Percentiles rank a stretch among this genome's conserved stretches.
Conservation (phyloP, 768 basidiomycete genomes). For the Lactarius akahatsu region DNA sequence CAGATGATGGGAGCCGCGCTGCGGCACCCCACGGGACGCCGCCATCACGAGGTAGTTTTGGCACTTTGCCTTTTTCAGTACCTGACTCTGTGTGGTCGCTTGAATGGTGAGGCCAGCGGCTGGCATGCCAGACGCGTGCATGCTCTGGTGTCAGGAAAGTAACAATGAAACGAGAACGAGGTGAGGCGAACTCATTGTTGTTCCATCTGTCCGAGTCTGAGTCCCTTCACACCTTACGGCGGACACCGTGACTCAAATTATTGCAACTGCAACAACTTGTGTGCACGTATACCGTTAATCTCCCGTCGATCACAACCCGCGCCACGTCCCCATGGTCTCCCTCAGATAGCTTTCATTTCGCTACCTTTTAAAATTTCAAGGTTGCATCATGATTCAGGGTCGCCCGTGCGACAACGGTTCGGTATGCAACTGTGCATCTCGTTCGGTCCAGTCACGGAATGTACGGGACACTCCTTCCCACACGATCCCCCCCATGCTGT, state of each 20-base stretch:
- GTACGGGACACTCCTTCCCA: not conserved
- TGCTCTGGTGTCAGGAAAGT: too few species aligned
- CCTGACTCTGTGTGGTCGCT: too few species aligned
- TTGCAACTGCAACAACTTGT: constrained; percentile 1
- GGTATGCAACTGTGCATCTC: not conserved
- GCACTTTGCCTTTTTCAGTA: too few species aligned
- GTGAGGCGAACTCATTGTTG: too few species aligned
- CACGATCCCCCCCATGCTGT: not conserved
- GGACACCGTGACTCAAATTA: not conserved
- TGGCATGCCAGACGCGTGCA: too few species aligned
- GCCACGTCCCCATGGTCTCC: not conserved
- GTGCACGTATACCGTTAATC: not conserved
- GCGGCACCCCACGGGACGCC: too few species aligned
- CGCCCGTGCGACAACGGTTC: not conserved
- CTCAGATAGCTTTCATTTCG: not conserved
- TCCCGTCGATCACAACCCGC: not conserved
- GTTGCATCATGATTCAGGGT: not conserved
- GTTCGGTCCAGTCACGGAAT: not conserved
- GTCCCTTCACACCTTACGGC: too few species aligned
- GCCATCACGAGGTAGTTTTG: too few species aligned
- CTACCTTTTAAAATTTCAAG: not conserved
- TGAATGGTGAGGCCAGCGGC: too few species aligned
- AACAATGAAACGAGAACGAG: too few species aligned
- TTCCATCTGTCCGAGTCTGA: too few species aligned
- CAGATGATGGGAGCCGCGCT: too few species aligned